Base-by-base conservation (phyloP, 73 alveolate genomes). In the Breviolum minutum region DNA sequence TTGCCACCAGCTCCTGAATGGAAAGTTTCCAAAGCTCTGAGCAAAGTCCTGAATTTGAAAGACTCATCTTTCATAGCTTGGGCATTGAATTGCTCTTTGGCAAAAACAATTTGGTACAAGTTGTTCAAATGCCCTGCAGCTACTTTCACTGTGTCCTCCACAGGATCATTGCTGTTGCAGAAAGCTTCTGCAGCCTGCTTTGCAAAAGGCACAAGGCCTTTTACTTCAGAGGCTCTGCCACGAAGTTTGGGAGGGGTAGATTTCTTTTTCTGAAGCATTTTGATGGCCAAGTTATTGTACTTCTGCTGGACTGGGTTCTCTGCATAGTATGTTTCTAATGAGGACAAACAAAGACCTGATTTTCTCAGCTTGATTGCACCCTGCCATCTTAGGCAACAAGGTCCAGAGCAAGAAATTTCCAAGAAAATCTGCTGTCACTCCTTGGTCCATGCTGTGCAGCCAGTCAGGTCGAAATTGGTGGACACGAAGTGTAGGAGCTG, bases 391-490 rank as follows among this genome's bases (percentile, higher is more conserved):
- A n/a, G n/a, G n/a, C n/a, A 76, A 20, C 14, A 76, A 24, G 63
- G 29, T 29, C 86, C 86, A 76, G 5, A 26, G 63, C 8, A 76
- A 76, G 9, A 76, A 76, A 76, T 10, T 76, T 8, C 86, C 86
- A 61, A 76, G 20, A 20, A 76, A 76, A 27, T 76, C 86, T 10
- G 86, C 86, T 26, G 86, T 29, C 22, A 61, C 24, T 10, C 86
- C 86, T 27, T 76, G 86, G 63, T 76, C 86, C 86, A 76, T 76
- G 86, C 63, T 76, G 86, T 27, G 86, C 86, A 76, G 22, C 86
- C 86, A 76, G 22, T 76, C 86, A 7, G 86, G 86, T 7, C 22
- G 14, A 20, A 76, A 76, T n/a, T n/a, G n/a, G n/a, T n/a, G n/a
- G n/a, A n/a, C n/a, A n/a, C n/a, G n/a, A n/a, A n/a, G n/a, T n/a